Evolutionary conservation across 495 filamentous ascomycete species (phyloP), one percentile per base, ranked within the genome.

Genomic region (Staphylotrichum longicolle): DNA sequence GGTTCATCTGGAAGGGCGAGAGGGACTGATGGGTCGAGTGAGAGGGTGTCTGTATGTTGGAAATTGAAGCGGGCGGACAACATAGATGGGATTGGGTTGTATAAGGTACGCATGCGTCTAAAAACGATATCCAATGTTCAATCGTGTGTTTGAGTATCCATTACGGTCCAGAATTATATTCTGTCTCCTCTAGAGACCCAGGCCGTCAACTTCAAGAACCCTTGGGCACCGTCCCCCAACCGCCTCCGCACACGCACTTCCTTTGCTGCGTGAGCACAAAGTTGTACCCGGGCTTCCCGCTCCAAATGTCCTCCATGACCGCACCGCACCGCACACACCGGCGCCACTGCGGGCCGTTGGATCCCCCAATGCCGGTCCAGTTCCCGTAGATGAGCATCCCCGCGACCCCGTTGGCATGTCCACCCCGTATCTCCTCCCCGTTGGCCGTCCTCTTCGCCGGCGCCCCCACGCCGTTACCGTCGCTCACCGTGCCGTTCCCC

Each of bases 241-340:
- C 72, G 5, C 81, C 82, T 3, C 76, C 77, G 63, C 83, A 86
- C 54, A 74, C 73, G 59, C 83, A 86, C 54, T 74, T 70, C 55
- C 75, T 68, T 63, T 84, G 80, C 74, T 81, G 79, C 57, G 76
- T 74, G 41, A 81, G 63, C 58, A 86, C 65, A 73, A 82, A 85
- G 40, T 73, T 72, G 45, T 80, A 72, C 11, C 75, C 75, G 3
- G 74, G 74, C 54, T 72, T 77, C 20, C 70, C 63, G 12, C 56
- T 71, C 37, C 65, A 60, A 11, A 83, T 60, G 70, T 89, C 87
- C 71, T 87, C 87, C 83, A 85, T 88, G 15, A 86, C 78, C 30
- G 79, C 77, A 2, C 78, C 80, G 67, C 87, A 90, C 54, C 86
- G 72, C 15, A 81, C 78, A 64, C 87, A 90, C 42, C 77, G 70